These are phyloP conservation scores for Solanum sejunctum DNA, from an alignment of 257 asterid species.

Conservation along the genomic window DNA sequence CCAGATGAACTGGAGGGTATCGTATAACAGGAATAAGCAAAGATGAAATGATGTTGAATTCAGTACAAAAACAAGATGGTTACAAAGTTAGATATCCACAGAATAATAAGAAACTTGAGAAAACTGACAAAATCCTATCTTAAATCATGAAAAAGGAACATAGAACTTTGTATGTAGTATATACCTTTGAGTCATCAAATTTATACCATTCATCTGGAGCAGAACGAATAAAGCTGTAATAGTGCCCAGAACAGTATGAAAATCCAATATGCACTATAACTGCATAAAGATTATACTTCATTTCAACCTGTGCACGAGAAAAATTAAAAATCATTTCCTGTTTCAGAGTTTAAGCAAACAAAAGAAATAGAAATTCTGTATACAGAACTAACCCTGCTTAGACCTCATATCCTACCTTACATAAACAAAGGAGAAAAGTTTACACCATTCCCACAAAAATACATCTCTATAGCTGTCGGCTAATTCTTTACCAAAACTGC, in stretches of 20 bases:
- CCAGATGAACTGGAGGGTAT: not conserved
- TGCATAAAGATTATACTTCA: slow-evolving; percentile 64
- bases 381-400: not conserved
- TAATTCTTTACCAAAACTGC: not conserved
- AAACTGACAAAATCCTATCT: not conserved
- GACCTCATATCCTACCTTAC: not conserved
- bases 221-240: slow-evolving; percentile 60
- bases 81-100: not conserved
- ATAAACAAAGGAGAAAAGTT: not conserved
- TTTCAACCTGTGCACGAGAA: slow-evolving; percentile 35
- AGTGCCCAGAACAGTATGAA: slow-evolving; percentile 75
- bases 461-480: not conserved
- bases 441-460: not conserved
- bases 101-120: not conserved
- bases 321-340: not conserved
- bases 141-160: not conserved
- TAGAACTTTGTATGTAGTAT: not conserved
- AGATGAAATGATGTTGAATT: not conserved
- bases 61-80: not conserved
- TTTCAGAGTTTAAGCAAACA: not conserved
- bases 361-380: not conserved
- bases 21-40: not conserved
- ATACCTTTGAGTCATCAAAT: slow-evolving; percentile 81
- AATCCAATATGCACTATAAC: slow-evolving; percentile 74
- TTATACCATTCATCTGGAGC: slow-evolving; percentile 62